Percentiles rank a stretch among this genome's conserved stretches.
phyloP scores from a whole-genome alignment of 768 basidiomycete species.

The Lactarius quietus region DNA sequence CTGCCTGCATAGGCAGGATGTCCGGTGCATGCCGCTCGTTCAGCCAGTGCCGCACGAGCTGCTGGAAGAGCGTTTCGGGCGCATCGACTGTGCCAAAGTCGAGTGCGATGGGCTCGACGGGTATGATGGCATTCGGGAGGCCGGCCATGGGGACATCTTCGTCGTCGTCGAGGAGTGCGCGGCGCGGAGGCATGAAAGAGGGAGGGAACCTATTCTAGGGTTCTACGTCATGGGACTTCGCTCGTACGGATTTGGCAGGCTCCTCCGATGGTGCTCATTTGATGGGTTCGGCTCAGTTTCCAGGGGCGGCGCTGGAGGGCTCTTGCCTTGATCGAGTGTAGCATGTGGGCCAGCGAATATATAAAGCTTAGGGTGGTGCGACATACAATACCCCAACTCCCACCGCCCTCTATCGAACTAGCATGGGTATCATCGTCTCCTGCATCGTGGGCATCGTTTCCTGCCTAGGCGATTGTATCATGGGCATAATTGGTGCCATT shows the following conservation, averaged over 20 bases:
- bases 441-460: slow-evolving; percentile 30
- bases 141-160: slow-evolving; percentile 24
- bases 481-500: slow-evolving; percentile 38
- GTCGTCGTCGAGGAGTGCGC: slow-evolving; percentile 22
- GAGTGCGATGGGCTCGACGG: slow-evolving; percentile 11
- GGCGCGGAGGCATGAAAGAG: slow-evolving; percentile 23
- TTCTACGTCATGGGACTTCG: neutral
- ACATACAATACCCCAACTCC: neutral
- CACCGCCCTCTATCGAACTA: neutral
- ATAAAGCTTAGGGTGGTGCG: neutral
- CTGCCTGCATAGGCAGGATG: slow-evolving; percentile 69
- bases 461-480: slow-evolving; percentile 44
- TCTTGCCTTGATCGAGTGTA: neutral
- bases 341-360: too few species aligned
- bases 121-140: neutral
- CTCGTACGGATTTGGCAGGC: neutral
- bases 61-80: slow-evolving; percentile 58
- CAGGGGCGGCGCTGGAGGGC: neutral
- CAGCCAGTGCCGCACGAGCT: slow-evolving; percentile 79
- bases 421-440: slow-evolving; percentile 21
- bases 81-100: slow-evolving; percentile 23
- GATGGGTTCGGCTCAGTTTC: neutral
- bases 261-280: neutral
- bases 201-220: neutral
- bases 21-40: slow-evolving; percentile 83